These are phyloP conservation scores for Pelargonium nanum DNA, from an alignment of 345 rosid species.

Conservation along the genomic window DNA sequence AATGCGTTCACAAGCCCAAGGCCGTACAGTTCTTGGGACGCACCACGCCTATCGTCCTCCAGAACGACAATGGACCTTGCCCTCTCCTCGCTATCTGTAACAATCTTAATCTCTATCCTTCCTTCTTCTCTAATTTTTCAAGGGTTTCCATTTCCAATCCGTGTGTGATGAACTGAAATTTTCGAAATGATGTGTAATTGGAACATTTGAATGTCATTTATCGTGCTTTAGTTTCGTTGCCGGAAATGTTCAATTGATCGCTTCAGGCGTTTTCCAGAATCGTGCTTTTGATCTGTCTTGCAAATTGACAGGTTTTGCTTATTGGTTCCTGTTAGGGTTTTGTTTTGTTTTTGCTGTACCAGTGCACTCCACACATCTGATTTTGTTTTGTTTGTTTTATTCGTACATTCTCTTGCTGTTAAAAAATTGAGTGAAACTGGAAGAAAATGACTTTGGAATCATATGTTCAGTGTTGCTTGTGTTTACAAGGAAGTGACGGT, in stretches of 20 bases:
- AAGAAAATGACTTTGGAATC: neutral
- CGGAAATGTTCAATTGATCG: neutral
- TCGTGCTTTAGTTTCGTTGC: neutral
- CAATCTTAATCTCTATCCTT: constrained; percentile 1
- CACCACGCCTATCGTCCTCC: constrained; percentile 78
- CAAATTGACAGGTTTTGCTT: neutral
- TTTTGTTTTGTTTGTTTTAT: too few relatives aligned
- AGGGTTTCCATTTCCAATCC: constrained; percentile 17
- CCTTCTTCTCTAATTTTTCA: constrained; percentile 6
- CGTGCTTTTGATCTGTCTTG: neutral
- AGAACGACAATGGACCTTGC: constrained; percentile 97
- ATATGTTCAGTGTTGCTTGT: neutral
- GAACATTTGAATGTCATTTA: too few relatives aligned
- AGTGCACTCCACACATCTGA: neutral
- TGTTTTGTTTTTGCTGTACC: neutral
- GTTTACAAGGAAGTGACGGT: neutral
- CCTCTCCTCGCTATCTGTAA: constrained; percentile 96
- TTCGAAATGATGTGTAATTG: neutral
- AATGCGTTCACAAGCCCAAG: constrained; percentile 64
- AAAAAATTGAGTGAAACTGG: neutral
- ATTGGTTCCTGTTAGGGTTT: neutral
- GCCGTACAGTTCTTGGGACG: constrained; percentile 77
- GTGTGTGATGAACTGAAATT: neutral
- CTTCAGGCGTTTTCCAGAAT: neutral
- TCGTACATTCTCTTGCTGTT: neutral